Percentiles rank a stretch among this genome's conserved stretches.
These are phyloP conservation scores for Globisporangium rhizosaccharum DNA, from an alignment of 352 stramenopile genomes.

Conservation along the genomic window DNA sequence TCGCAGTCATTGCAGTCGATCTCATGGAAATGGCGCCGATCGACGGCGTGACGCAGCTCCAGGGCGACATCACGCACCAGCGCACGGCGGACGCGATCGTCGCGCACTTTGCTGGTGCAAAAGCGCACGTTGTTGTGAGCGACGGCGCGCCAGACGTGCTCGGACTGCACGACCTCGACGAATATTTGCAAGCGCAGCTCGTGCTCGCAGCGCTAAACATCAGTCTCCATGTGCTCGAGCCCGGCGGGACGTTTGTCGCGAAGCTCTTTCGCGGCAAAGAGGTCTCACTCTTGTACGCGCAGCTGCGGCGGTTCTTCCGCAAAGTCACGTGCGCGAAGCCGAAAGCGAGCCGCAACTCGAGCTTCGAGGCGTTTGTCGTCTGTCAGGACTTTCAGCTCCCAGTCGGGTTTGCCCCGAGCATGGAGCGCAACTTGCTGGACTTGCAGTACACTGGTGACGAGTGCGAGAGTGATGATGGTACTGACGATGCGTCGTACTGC, in stretches of 20 bases:
- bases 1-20: constrained; percentile 72
- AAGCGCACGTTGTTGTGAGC: constrained; percentile 97
- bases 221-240: constrained; percentile 67
- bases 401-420: constrained; percentile 42
- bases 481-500: constrained; percentile 2
- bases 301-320: constrained; percentile 65
- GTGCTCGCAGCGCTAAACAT: constrained; percentile 79
- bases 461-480: constrained; percentile 17
- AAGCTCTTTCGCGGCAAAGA: constrained; percentile 86
- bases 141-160: constrained; percentile 99
- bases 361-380: constrained; percentile 80
- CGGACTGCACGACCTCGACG: constrained; percentile 72
- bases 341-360: constrained; percentile 81
- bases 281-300: constrained; percentile 62
- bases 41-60: constrained; percentile 61
- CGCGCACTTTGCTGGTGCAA: constrained; percentile 55
- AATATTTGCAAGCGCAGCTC: constrained; percentile 79
- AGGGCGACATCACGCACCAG: constrained; percentile 83
- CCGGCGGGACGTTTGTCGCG: constrained; percentile 72
- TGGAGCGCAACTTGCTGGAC: constrained; percentile 71
- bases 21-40: constrained; percentile 97
- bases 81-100: constrained; percentile 70
- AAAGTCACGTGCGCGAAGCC: constrained; percentile 80
- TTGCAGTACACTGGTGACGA: constrained; percentile 48
- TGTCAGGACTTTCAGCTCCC: constrained; percentile 60